Conservation (phyloP, 148 eudicot genomes). For the Camellia sinensis region DNA sequence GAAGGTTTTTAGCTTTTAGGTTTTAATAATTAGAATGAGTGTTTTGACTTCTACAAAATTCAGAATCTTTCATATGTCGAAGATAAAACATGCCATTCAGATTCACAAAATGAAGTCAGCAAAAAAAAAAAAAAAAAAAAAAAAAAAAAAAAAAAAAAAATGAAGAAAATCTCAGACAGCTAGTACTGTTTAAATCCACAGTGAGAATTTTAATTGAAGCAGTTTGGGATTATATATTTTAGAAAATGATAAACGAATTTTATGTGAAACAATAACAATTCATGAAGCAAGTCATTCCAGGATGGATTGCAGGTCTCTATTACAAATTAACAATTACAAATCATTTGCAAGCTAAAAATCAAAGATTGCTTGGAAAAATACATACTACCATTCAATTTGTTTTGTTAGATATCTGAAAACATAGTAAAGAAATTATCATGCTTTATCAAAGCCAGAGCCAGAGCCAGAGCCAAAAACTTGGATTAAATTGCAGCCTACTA, state of each 20-base stretch:
- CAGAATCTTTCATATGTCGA: neutral
- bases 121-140: neutral
- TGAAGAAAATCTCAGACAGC: neutral
- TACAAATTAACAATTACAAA: neutral
- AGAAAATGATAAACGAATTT: neutral
- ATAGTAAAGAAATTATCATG: too few species aligned
- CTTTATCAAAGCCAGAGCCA: neutral
- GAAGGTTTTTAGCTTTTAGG: neutral
- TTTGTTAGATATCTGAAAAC: too few species aligned
- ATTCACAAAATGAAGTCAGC: neutral
- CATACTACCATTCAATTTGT: neutral
- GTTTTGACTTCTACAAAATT: neutral
- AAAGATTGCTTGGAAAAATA: neutral
- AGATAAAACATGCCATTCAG: slow-evolving; percentile 1
- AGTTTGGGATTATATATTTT: neutral
- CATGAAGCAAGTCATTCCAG: neutral
- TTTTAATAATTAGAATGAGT: neutral
- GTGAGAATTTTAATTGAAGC: neutral
- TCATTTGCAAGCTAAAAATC: neutral
- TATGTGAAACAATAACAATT: neutral
- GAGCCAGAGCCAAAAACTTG: neutral
- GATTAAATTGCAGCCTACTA: neutral
- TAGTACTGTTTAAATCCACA: neutral
- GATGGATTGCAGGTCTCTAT: neutral
- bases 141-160: neutral